Base-by-base conservation (phyloP, 306 rosid species). In the apple (Malus domestica) region DNA sequence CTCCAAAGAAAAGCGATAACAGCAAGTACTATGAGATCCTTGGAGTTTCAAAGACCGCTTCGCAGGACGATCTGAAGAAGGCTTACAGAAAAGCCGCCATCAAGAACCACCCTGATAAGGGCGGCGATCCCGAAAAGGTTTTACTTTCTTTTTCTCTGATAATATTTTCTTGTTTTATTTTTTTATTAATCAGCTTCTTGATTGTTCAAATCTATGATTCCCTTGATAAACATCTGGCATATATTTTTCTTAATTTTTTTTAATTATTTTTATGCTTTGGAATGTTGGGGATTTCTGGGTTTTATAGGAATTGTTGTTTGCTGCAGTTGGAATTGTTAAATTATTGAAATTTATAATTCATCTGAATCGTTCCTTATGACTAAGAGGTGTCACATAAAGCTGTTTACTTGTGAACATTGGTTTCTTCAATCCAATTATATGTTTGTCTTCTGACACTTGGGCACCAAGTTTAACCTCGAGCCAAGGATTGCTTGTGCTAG, bases 121-220 rank as follows among this genome's bases (percentile, higher is more conserved):
- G 90, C 18, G 90, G 90, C 19, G 90, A 87, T 76, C 86, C 88
- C 1, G 90, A 87, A 38, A 87, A 87, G 86, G 90, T 86, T 9
- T 55, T 27, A 3, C 66, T 22, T 66, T 23, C 19, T 29, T 8
- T 44, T 44, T 13, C 19, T 8, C 8, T 51, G 0, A 2, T 14
- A 18, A 49, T 49, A 15, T 49, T 49, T 16, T 6, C 20, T 7
- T 68, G 6, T 8, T 15, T 59, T 18, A 0, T 11, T 66, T 19
- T 19, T 14, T 76, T 4, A n/a, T n/a, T 27, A 57, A 51, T 49
- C 33, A 6, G 33, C 22, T 69, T 57, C 4, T 32, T 16, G 23
- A 30, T 32, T 60, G 1, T 12, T 25, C 33, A 49, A 15, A 15
- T 49, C 33, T 27, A 25, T 74, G 62, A 45, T 58, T 70, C 33